phyloP scores from a whole-genome alignment of 2,329 filamentous ascomycete species.

The Moelleriella libera region DNA sequence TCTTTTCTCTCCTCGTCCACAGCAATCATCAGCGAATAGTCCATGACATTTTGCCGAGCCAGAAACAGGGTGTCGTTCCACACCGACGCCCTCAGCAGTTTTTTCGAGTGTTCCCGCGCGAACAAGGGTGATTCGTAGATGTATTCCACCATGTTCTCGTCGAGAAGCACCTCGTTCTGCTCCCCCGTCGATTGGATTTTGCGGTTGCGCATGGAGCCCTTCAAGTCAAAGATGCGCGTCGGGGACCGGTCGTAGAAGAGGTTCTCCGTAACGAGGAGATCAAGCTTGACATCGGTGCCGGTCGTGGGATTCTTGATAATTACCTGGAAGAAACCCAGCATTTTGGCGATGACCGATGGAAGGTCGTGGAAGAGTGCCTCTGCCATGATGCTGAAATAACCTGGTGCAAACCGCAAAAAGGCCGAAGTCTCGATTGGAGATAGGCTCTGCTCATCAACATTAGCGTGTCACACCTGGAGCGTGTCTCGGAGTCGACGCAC shows the following conservation, averaged over 20 bases:
- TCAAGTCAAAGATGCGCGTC: slow-evolving; percentile 85
- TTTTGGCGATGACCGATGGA: slow-evolving; percentile 94
- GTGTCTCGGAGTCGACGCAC: slow-evolving; percentile 12
- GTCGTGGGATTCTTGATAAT: slow-evolving; percentile 91
- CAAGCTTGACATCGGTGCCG: slow-evolving; percentile 86
- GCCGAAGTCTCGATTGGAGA: slow-evolving; percentile 89
- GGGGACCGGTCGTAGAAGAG: slow-evolving; percentile 90
- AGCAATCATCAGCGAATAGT: slow-evolving; percentile 96
- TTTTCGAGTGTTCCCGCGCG: slow-evolving; percentile 89
- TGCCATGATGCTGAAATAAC: slow-evolving; percentile 95
- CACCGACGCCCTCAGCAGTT: slow-evolving; percentile 76
- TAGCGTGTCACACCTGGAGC: background rate
- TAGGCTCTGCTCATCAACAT: slow-evolving; percentile 40
- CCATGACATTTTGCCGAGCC: slow-evolving; percentile 93
- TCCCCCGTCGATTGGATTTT: slow-evolving; percentile 94
- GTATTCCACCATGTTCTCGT: slow-evolving; percentile 98
- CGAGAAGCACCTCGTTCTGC: slow-evolving; percentile 87
- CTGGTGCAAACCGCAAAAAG: slow-evolving; percentile 88
- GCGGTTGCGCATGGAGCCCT: slow-evolving; percentile 96
- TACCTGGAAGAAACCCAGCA: slow-evolving; percentile 96
- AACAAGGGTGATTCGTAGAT: slow-evolving; percentile 97
- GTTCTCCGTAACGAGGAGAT: slow-evolving; percentile 92
- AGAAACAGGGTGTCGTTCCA: slow-evolving; percentile 98
- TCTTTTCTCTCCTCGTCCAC: slow-evolving; percentile 85
- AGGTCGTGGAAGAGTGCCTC: slow-evolving; percentile 91